Evolutionary conservation across 441 rosid genomes (phyloP).

Genomic region (Erysimum cheiri): DNA sequence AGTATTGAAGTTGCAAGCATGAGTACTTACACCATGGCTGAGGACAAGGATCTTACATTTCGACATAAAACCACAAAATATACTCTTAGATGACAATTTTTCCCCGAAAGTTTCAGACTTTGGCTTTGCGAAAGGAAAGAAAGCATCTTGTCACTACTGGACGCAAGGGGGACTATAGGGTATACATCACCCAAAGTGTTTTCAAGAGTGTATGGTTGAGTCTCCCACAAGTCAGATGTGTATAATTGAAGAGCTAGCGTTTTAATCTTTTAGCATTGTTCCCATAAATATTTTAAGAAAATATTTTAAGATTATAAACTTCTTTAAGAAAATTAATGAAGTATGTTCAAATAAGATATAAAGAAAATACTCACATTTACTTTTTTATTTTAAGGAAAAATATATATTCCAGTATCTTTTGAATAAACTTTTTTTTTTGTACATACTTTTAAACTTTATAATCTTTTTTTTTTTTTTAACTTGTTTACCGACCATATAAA

Average conservation of each 20-base stretch:
- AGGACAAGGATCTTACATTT: slow-evolving; percentile 61
- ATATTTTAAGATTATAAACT: too few relatives aligned
- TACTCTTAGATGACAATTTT: slow-evolving; percentile 50
- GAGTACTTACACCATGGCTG: slow-evolving; percentile 62
- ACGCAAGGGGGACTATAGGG: slow-evolving; percentile 39
- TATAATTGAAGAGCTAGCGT: slow-evolving; percentile 51
- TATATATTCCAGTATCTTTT: too few relatives aligned
- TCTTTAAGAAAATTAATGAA: too few relatives aligned
- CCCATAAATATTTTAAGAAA: too few relatives aligned
- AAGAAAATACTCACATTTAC: too few relatives aligned
- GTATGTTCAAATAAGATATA: too few relatives aligned
- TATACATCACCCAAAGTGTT: slow-evolving; percentile 48
- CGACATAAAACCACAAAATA: slow-evolving; percentile 66
- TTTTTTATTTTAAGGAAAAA: too few relatives aligned
- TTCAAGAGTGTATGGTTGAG: slow-evolving; percentile 39
- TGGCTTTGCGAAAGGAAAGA: slow-evolving; percentile 41
- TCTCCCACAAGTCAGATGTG: slow-evolving; percentile 48
- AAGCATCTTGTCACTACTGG: slow-evolving; percentile 36
- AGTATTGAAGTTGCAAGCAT: slow-evolving; percentile 45
- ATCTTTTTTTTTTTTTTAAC: too few relatives aligned
- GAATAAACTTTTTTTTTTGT: too few relatives aligned
- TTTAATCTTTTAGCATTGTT: too few relatives aligned
- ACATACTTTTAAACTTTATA: too few relatives aligned
- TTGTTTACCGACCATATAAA: too few relatives aligned
- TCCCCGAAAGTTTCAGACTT: slow-evolving; percentile 55